phyloP scores from a whole-genome alignment of 2,329 filamentous ascomycete species.

The Pyricularia sp. region DNA sequence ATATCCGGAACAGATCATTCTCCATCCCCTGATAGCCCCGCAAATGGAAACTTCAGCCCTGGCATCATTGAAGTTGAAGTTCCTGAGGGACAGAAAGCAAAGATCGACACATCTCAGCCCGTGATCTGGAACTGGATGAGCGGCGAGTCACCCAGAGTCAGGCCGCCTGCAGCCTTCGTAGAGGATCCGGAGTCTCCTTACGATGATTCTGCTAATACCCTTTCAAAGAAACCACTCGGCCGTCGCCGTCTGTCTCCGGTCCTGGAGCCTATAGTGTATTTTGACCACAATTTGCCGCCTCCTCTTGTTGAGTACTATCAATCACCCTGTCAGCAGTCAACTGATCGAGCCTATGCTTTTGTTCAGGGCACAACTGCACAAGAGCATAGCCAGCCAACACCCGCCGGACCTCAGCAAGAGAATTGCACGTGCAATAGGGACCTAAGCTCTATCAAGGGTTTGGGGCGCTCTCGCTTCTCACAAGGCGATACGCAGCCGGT shows the following conservation, averaged over 20 bases:
- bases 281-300: neutral
- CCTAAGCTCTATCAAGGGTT: neutral
- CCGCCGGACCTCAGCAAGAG: neutral
- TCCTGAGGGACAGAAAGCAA: neutral
- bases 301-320: conserved; percentile 2
- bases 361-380: too few relatives aligned
- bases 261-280: neutral
- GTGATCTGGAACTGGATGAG: conserved; percentile 3
- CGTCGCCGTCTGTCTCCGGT: too few relatives aligned
- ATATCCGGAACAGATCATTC: neutral
- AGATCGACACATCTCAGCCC: conserved; percentile 1
- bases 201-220: neutral
- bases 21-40: neutral
- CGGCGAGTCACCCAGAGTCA: neutral
- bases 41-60: neutral
- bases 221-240: neutral
- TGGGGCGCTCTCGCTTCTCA: conserved; percentile 1
- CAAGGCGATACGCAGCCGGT: neutral
- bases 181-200: neutral
- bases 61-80: neutral
- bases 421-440: neutral
- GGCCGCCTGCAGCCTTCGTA: neutral
- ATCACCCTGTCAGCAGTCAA: neutral
- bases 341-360: too few relatives aligned
- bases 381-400: too few relatives aligned